Evolutionary conservation across 352 stramenopile genomes (phyloP).

Genomic region (Pythium rishiriense): DNA sequence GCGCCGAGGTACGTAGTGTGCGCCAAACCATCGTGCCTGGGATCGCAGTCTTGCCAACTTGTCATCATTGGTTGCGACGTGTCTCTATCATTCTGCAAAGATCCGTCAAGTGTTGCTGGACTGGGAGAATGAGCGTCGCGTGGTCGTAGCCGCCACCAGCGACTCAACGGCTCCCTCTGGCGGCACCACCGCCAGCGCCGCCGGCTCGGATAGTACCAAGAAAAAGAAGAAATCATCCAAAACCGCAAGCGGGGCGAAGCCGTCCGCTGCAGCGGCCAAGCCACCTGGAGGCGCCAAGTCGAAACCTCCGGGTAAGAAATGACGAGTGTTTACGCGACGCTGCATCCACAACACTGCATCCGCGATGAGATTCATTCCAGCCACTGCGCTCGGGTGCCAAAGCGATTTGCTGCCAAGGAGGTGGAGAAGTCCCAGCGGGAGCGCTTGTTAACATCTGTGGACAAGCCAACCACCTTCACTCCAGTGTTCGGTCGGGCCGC

Average conservation of each 20-base stretch:
- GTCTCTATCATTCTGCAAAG: slow-evolving; percentile 17
- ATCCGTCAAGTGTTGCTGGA: slow-evolving; percentile 69
- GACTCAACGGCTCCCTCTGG: slow-evolving; percentile 1
- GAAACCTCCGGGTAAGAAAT: background rate
- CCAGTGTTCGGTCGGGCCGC: too few relatives aligned
- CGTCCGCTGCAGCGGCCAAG: background rate
- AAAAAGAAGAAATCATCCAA: slow-evolving; percentile 10
- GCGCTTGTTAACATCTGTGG: too few relatives aligned
- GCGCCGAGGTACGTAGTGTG: slow-evolving; percentile 45
- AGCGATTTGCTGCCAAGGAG: too few relatives aligned
- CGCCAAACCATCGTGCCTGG: background rate
- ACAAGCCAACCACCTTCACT: too few relatives aligned
- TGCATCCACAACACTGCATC: background rate
- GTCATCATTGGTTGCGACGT: background rate
- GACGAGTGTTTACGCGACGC: background rate
- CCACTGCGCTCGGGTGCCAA: too few relatives aligned
- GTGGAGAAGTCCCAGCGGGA: too few relatives aligned
- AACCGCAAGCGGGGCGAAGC: background rate
- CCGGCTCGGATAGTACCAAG: background rate
- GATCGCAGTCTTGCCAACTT: background rate
- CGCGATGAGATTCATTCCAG: background rate
- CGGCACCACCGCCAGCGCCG: background rate
- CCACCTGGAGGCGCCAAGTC: background rate
- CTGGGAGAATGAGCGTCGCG: slow-evolving; percentile 62
- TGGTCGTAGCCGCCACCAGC: background rate